These are phyloP conservation scores for Aquilaria malaccensis DNA, from an alignment of 345 rosid genomes.

Conservation along the genomic window DNA sequence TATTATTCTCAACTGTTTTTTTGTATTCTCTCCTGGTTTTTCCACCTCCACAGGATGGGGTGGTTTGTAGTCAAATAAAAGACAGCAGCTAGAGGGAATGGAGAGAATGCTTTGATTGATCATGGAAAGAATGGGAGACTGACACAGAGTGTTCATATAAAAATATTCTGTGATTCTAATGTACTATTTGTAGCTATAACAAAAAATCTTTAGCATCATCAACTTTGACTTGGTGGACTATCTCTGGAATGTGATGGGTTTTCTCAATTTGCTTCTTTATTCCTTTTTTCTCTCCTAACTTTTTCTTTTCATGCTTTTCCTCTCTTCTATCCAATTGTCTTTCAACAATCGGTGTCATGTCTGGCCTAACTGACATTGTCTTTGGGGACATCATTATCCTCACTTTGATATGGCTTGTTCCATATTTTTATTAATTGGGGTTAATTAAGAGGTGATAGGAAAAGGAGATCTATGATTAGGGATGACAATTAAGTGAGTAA, in stretches of 20 bases:
- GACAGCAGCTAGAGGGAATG: conserved; percentile 19
- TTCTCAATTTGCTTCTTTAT: no score
- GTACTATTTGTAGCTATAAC: conserved; percentile 7
- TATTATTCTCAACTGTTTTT: conserved; percentile 2
- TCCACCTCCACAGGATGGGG: conserved; percentile 24
- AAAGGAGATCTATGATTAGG: no score
- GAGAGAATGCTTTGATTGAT: conserved; percentile 17
- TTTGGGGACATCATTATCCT: conserved; percentile 21
- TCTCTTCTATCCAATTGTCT: conserved; percentile 24
- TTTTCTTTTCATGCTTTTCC: conserved; percentile 5
- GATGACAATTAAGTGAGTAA: neutral
- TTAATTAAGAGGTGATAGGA: neutral
- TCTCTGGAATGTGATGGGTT: conserved; percentile 7
- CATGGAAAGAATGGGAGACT: conserved; percentile 4
- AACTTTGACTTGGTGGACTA: conserved; percentile 24
- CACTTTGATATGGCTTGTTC: neutral
- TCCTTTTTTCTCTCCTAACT: no score
- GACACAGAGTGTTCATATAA: neutral
- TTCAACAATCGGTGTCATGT: conserved; percentile 11
- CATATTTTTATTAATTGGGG: neutral
- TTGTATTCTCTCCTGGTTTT: conserved; percentile 16
- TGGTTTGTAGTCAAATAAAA: conserved; percentile 25
- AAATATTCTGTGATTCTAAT: conserved; percentile 4
- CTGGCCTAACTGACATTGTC: conserved; percentile 11
- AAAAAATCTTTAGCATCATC: conserved; percentile 21